Evolutionary conservation across 352 stramenopile species (phyloP), one percentile per base, ranked within the genome.

Genomic region (Pythium apleroticum): DNA sequence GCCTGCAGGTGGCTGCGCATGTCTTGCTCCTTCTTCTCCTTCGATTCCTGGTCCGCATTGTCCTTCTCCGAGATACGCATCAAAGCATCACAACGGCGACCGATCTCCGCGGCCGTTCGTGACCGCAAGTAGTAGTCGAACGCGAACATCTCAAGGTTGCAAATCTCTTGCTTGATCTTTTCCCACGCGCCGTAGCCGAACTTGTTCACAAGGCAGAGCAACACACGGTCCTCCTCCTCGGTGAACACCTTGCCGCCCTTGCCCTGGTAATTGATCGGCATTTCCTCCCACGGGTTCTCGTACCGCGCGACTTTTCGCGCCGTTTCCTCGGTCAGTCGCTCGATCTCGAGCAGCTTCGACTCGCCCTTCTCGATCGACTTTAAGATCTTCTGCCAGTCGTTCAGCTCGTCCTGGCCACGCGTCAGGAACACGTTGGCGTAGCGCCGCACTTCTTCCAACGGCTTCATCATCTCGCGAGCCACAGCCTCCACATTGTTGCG

Each of bases 51-150:
- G 31, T 96, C 90, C 0, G 91, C 85, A 49, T 97, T 97, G 57
- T 98, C 93, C 69, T 95, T 97, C 70, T 98, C 93, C 19, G 97
- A 96, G 68, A 98, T 93, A 14, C 90, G 89, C 73, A 99, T 98
- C 19, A 99, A 72, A 0, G 91, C 73, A 63, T 99, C 97, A 56
- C 96, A 98, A 14, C 97, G 93, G 48, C 96, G 96, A 30, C 98
- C 95, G 37, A 99, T 97, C 70, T 99, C 97, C 7, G 86, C 85
- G 1, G 95, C 89, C 15, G 90, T 98, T 45, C 97, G 86, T 12
- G 93, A 98, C 39, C 98, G 98, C 73, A 99, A 97, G 73, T 98
- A 99, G 84, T 98, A 99, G 67, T 99, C 96, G 52, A 99, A 99
- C 17, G 96, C 85, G 69, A 99, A 99, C 75, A 87, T 80, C 53